A percentile compares a stretch with the other conserved stretches of the same genome.
Conservation (phyloP, 805 yeast genomes). For the Monosporozyma aerobia region DNA sequence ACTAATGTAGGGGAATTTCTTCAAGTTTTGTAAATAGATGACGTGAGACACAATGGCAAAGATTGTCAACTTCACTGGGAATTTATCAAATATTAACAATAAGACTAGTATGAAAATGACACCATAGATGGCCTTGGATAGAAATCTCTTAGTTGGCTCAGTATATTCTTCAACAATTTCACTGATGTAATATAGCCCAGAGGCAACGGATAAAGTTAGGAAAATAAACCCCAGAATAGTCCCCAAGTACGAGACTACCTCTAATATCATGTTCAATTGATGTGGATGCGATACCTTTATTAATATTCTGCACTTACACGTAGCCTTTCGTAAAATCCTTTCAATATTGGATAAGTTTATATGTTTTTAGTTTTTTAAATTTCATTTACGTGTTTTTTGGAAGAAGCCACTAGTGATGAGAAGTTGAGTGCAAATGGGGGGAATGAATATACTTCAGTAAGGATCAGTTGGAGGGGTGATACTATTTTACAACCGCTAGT, state of each 20-base stretch:
- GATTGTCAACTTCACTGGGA: conserved; percentile 60
- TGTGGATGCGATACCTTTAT: not conserved
- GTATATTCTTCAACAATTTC: conserved; percentile 92
- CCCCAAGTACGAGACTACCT: conserved; percentile 52
- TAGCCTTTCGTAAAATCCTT: no score
- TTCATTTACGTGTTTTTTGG: no score
- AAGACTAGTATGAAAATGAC: conserved; percentile 48
- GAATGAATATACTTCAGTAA: no score
- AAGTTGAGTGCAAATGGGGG: no score
- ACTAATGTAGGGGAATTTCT: conserved; percentile 75
- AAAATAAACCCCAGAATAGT: conserved; percentile 51
- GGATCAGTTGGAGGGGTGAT: no score
- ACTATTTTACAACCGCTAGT: no score
- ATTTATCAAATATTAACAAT: conserved; percentile 63
- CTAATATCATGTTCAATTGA: conserved; percentile 41
- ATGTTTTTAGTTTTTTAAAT: no score
- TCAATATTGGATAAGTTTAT: no score
- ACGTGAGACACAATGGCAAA: conserved; percentile 64
- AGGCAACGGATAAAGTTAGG: conserved; percentile 64
- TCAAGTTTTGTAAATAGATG: conserved; percentile 68
- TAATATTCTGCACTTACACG: no score
- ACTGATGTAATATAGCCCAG: conserved; percentile 83
- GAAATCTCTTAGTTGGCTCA: conserved; percentile 66
- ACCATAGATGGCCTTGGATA: conserved; percentile 52
- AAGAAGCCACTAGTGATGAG: no score